Evolutionary conservation across 169 alveolate genomes (phyloP), one percentile per base, ranked within the genome.

Genomic region (Theileria annulata): DNA sequence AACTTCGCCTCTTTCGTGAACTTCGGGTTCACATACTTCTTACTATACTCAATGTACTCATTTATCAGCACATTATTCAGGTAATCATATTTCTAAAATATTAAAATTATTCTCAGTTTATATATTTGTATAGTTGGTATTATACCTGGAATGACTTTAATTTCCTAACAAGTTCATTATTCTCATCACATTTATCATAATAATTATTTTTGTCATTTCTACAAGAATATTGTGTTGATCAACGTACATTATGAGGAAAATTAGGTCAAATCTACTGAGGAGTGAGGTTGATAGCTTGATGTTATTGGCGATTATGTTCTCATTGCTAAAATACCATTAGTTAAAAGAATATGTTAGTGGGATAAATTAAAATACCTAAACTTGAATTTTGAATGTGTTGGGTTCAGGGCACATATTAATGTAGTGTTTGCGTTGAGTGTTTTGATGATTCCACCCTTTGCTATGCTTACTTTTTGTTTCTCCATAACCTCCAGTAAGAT

Each of bases 401-500:
- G 93, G 75, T 88, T 88, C n/a, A 87, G 64, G n/a, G 93, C 93
- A 19, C 88, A 81, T 19, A 88, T 79, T n/a, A 88, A 77, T 13
- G 93, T 80, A 30, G 88, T 77, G 54, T 79, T 37, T 25, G 92
- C 92, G 82, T 63, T 93, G 51, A 88, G 88, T 49, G 87, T 91
- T 69, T 93, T 82, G 0, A 85, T 79, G 6, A 93, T 74, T 1
- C 96, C 96, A 47, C 91, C 96, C 71, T 93, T 91, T 13, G 94
- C 91, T 19, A 92, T 86, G 58, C 91, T 76, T 47, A 93, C 94
- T 25, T 21, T 23, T 31, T 97, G 95, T 78, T 93, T 88, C 84
- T 97, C 99, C 98, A 97, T 96, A 17, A 97, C 98, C 92, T 97
- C 98, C 62, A 91, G 92, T 21, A 96, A 76, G 17, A 96, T 56